These are phyloP conservation scores for Xylaria digitata DNA, from an alignment of 2,329 filamentous ascomycete genomes.

Conservation along the genomic window DNA sequence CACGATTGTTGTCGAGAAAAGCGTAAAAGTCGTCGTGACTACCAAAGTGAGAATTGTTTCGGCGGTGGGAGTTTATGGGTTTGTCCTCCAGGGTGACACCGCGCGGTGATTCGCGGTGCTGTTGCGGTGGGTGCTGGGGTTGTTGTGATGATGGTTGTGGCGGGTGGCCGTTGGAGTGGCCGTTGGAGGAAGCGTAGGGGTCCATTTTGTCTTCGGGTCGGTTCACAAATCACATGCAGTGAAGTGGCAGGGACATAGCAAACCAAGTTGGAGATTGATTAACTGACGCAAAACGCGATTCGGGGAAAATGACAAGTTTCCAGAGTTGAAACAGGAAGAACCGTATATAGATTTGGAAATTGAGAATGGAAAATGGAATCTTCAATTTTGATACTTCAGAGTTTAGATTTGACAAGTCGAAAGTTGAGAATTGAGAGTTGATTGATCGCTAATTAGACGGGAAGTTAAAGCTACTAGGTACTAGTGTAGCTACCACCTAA, in stretches of 20 bases:
- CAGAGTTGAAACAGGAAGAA: not conserved
- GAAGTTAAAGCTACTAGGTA: not conserved
- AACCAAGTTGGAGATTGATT: not conserved
- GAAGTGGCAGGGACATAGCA: conserved; percentile 1
- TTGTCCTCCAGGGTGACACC: conserved; percentile 36
- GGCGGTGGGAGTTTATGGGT: conserved; percentile 31
- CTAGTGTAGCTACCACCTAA: conserved; percentile 5
- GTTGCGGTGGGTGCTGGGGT: conserved; percentile 21
- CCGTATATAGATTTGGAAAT: not conserved
- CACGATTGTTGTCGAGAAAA: conserved; percentile 49
- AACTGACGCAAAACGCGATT: not conserved
- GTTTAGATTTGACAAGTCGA: conserved; percentile 1
- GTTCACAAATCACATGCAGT: conserved; percentile 13
- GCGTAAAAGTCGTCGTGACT: conserved; percentile 51
- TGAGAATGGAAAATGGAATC: not conserved
- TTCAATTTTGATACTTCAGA: not conserved
- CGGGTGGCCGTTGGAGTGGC: conserved; percentile 5
- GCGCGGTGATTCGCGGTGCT: conserved; percentile 35
- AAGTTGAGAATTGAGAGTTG: conserved; percentile 17
- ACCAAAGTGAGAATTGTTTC: conserved; percentile 44
- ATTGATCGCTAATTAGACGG: conserved; percentile 2
- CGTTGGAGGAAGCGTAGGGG: conserved; percentile 33
- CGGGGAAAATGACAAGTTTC: not conserved
- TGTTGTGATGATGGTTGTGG: not conserved
- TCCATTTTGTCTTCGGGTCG: conserved; percentile 32